Base-by-base conservation (phyloP, 805 yeast species). In the Metschnikowia vanudenii region DNA sequence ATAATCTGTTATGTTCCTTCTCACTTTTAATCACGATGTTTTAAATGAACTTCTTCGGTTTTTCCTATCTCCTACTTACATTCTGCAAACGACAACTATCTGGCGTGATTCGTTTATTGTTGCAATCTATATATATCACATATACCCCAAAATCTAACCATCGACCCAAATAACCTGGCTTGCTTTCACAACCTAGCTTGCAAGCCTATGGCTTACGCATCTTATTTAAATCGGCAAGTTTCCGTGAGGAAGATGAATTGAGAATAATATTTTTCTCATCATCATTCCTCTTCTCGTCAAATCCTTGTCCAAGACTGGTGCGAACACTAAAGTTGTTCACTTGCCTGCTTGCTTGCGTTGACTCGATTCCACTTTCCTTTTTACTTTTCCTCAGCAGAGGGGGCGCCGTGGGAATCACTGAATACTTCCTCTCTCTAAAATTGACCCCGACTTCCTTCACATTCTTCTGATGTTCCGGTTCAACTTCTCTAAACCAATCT, bases 371-470 rank as follows among this genome's bases (percentile, higher is more conserved):
- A n/a, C 44, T 37, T 19, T 40, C 41, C 39, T 40, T 41, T 14
- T 40, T 47, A 35, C 38, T 16, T 22, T 52, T 54, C 17, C 47
- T 39, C 41, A 57, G 51, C 35, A 68, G 57, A 1, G 77, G 76
- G 1, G 90, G 90, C 0, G 88, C 88, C 0, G 90, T 85, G 18
- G 92, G 92, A 11, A 85, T 82, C 17, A 85, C 86, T 2, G 86
- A 80, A 58, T 81, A 85, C 55, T 83, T 80, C 45, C 91, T 68
- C 56, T 85, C 89, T 53, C 79, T 76, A 59, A 76, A 82, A 0
- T 81, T 76, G n/a, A 85, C 81, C 0, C 86, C 88, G 33, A 84
- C 82, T 60, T 85, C 88, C 56, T 78, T 78, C 29, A 85, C 81
- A 54, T 79, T 85, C 65, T 75, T 78, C 52, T 71, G 71, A 54